Percentiles rank a stretch among this genome's conserved stretches.
phyloP scores from a whole-genome alignment of 75 land plant genomes.

The Pinus tabuliformis region DNA sequence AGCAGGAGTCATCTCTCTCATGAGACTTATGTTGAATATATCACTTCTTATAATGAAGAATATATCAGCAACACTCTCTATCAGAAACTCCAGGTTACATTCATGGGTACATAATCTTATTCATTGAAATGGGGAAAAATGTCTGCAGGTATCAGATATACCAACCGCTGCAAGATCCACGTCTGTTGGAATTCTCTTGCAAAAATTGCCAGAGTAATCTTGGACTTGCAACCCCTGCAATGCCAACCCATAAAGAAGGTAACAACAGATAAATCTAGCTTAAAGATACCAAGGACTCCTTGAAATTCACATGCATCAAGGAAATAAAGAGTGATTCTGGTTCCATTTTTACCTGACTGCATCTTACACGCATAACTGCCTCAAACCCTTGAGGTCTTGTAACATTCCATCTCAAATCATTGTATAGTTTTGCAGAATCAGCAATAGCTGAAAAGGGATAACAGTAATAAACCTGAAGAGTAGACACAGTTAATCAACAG shows the following conservation, averaged over 20 bases:
- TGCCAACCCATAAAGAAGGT: slow-evolving; percentile 3
- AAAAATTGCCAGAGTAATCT: slow-evolving; percentile 92
- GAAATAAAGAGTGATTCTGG: background rate
- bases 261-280: background rate
- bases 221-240: slow-evolving; percentile 94
- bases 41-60: too few species aligned
- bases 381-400: slow-evolving; percentile 98
- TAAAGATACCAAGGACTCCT: background rate
- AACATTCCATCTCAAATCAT: slow-evolving; percentile 97
- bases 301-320: background rate
- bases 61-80: too few species aligned
- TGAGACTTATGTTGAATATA: too few species aligned
- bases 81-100: too few species aligned
- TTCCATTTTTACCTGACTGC: slow-evolving; percentile 72
- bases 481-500: background rate
- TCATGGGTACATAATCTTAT: too few species aligned
- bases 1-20: too few species aligned
- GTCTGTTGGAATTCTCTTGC: slow-evolving; percentile 93
- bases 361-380: slow-evolving; percentile 98
- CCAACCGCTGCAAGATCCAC: slow-evolving; percentile 98
- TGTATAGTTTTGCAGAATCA: slow-evolving; percentile 96
- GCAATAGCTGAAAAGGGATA: slow-evolving; percentile 79
- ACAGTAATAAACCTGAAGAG: slow-evolving; percentile 81
- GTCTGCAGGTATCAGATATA: background rate
- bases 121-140: background rate